Base-by-base conservation (phyloP, 495 filamentous ascomycete genomes). In the Penicillium verhagenii region DNA sequence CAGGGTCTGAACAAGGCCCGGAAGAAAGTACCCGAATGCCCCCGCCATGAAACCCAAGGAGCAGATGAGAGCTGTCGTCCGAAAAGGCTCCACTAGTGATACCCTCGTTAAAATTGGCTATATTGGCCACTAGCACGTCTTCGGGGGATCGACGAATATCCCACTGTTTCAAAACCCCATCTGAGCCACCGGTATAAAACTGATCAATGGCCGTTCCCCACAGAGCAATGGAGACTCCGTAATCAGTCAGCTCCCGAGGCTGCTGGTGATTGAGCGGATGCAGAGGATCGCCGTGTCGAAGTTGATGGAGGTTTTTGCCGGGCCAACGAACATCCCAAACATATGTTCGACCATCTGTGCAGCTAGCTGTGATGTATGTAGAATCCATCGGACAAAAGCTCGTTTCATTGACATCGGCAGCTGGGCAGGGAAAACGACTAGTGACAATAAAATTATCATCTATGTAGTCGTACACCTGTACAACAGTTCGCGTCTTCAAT, bases 181-280 rank as follows among this genome's bases (percentile, higher is more conserved):
- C 94, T 0, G 91, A 94, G 3, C 86, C 87, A 2, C 92, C 94
- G n/a, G 89, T 96, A 61, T 92, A 96, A 42, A 97, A 82, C 0
- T 88, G 77, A 46, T 88, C 83, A 5, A 78, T 70, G 0, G 79
- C 79, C 3, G 78, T 75, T 2, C 88, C 92, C 93, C 93, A 98
- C 1, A 88, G 72, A 1, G 84, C 83, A 56, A 94, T 86, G 31
- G 87, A 86, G 4, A 96, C 86, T 0, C 94, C 94, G 1, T 87
- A 86, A 63, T 97, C 94, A 19, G 82, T 82, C 4, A 77, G 59
- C 58, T 95, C 91, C 18, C 84, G 73, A 19, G 79, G 62, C 0
- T 81, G 52, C 21, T 78, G 63, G 24, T 79, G 81, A 28, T 82
- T 72, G 1, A 85, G 72, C 20, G 86, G 83, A 42, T 85, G 83